Percentiles rank a stretch among this genome's conserved stretches.
Conservation (phyloP, 805 yeast genomes). For the Lachancea waltii region DNA sequence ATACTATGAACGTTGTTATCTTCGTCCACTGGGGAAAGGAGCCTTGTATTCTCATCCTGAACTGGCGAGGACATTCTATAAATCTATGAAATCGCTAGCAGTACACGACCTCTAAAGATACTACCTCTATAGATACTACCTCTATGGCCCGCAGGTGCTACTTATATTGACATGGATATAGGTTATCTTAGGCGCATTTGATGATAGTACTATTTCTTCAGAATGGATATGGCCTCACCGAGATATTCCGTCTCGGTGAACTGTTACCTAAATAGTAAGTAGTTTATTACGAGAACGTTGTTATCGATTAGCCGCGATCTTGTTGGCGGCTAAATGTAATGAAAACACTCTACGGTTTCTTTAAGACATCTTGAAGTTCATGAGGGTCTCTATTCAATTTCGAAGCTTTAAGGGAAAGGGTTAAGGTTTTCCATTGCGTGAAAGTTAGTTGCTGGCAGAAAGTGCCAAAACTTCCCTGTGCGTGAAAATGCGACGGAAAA, state of each 20-base stretch:
- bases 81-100: not conserved
- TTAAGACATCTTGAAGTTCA: too few relatives aligned
- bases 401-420: too few relatives aligned
- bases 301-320: not conserved
- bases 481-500: too few relatives aligned
- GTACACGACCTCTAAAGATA: too few relatives aligned
- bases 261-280: not conserved
- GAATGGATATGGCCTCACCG: not conserved
- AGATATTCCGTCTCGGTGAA: not conserved
- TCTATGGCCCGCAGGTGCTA: too few relatives aligned
- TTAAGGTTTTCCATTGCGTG: too few relatives aligned
- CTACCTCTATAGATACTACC: too few relatives aligned
- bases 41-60: not conserved
- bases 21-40: not conserved
- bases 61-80: not conserved
- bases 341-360: too few relatives aligned
- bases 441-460: too few relatives aligned
- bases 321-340: too few relatives aligned
- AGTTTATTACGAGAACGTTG: not conserved
- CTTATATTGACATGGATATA: not conserved
- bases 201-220: not conserved
- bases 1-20: slow-evolving; percentile 3
- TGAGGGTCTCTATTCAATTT: too few relatives aligned
- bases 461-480: too few relatives aligned
- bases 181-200: not conserved